Evolutionary conservation across 108 stramenopile species (phyloP).

Genomic region (Mediolabrus comicus): DNA sequence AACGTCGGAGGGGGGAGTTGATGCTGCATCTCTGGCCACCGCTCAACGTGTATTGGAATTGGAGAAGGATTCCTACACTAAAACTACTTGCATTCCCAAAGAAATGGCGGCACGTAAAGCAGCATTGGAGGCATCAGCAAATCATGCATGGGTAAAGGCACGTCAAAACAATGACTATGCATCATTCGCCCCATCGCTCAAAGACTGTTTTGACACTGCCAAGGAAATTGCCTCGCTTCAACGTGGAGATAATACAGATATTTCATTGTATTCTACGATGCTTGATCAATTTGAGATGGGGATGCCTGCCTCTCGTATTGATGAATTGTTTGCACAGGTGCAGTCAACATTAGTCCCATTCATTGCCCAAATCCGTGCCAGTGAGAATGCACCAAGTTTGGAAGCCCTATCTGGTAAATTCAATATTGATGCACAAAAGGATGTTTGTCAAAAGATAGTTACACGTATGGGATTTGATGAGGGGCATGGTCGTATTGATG

Average conservation of each 20-base stretch:
- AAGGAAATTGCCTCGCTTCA: slow-evolving; percentile 55
- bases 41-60: slow-evolving; percentile 48
- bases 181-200: slow-evolving; percentile 49
- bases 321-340: slow-evolving; percentile 76
- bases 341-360: slow-evolving; percentile 72
- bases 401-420: slow-evolving; percentile 45
- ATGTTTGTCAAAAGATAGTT: slow-evolving; percentile 59
- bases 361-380: slow-evolving; percentile 53
- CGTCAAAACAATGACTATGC: slow-evolving; percentile 58
- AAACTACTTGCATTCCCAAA: slow-evolving; percentile 55
- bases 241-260: slow-evolving; percentile 18
- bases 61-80: slow-evolving; percentile 44
- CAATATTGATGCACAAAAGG: slow-evolving; percentile 59
- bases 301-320: slow-evolving; percentile 67
- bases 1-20: background rate
- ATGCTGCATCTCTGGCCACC: slow-evolving; percentile 13
- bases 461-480: slow-evolving; percentile 73
- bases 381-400: slow-evolving; percentile 29
- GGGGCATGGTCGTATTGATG: slow-evolving; percentile 77
- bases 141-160: slow-evolving; percentile 74
- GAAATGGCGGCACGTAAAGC: slow-evolving; percentile 66
- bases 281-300: slow-evolving; percentile 83
- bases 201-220: slow-evolving; percentile 66
- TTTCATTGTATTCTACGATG: slow-evolving; percentile 66
- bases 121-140: slow-evolving; percentile 49